Evolutionary conservation across 441 rosid species (phyloP), one percentile per base, ranked within the genome.

Genomic region (Jatropha podagrica): DNA sequence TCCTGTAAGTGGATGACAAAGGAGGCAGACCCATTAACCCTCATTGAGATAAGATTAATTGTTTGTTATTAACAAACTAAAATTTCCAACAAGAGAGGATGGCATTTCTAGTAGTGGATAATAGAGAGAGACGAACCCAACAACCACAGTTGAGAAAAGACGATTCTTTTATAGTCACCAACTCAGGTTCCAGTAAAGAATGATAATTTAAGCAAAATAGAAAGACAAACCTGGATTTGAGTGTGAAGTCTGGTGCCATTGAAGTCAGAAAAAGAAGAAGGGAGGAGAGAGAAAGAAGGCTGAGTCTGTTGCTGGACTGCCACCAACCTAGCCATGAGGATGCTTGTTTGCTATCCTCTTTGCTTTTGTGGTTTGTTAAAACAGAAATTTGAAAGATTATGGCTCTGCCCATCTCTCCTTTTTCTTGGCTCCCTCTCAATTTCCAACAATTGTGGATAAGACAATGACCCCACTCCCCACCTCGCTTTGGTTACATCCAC

Each of bases 251-350:
- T 89, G 75, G 93, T 85, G 83, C 98, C 98, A 87, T 83, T 92
- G 83, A 92, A 95, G 80, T 95, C 93, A 74, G 95, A 92, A 14
- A 91, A 86, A 78, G 95, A 95, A 72, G 98, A 90, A 74, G 90
- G 82, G 74, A 89, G 90, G 73, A 86, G 83, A 66, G 94, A 89
- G 67, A 95, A 79, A 80, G 93, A 87, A 73, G 95, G 97, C 77
- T 82, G 89, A 76, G 83, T 82, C 72, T 86, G 88, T 71, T 86
- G 95, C 86, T 91, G 98, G 81, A 85, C 54, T 80, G 86, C 86
- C 83, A 85, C 88, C 88, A 89, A 64, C 84, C 82, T 88, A 61
- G 96, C 90, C 97, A 91, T 93, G 74, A 61, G 5, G 66, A 49
- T 79, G 73, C 37, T 61, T 46, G 7, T 63, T 10, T 12, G n/a